These are phyloP conservation scores for Mentha longifolia DNA, from an alignment of 257 asterid species.

Conservation along the genomic window DNA sequence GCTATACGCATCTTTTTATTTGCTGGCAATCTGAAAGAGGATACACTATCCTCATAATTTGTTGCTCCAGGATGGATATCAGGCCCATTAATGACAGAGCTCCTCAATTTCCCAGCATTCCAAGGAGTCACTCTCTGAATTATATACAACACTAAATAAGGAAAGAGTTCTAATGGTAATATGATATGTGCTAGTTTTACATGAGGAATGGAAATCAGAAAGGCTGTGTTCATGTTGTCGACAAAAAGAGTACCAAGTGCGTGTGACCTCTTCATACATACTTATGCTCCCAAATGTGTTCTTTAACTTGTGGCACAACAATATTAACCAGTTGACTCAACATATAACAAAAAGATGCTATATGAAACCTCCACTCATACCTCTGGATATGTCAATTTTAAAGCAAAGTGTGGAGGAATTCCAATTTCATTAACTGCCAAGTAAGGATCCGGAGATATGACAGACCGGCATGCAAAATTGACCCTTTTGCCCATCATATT, in stretches of 20 bases:
- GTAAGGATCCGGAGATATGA: slow-evolving; percentile 97
- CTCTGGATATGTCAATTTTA: slow-evolving; percentile 93
- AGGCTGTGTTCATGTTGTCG: background rate
- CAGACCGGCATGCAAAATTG: slow-evolving; percentile 95
- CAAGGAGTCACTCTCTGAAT: slow-evolving; percentile 94
- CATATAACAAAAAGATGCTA: slow-evolving; percentile 9
- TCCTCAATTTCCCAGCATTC: slow-evolving; percentile 84
- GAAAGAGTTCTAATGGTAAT: background rate
- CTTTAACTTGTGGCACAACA: background rate
- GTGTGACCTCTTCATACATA: slow-evolving; percentile 11
- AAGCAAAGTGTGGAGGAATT: slow-evolving; percentile 92
- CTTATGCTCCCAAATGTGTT: background rate
- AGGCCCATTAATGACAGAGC: slow-evolving; percentile 84
- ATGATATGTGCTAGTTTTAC: background rate
- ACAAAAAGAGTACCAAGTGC: background rate
- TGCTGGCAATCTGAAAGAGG: slow-evolving; percentile 54
- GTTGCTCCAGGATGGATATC: slow-evolving; percentile 90
- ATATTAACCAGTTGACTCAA: background rate
- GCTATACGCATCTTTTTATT: slow-evolving; percentile 57
- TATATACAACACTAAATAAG: slow-evolving; percentile 16
- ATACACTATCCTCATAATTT: slow-evolving; percentile 66
- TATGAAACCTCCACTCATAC: slow-evolving; percentile 41
- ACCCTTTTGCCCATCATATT: slow-evolving; percentile 99
- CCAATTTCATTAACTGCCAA: slow-evolving; percentile 96
- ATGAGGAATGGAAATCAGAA: background rate